Evolutionary conservation across 148 eudicot species (phyloP).

Genomic region (Simmondsia chinensis): DNA sequence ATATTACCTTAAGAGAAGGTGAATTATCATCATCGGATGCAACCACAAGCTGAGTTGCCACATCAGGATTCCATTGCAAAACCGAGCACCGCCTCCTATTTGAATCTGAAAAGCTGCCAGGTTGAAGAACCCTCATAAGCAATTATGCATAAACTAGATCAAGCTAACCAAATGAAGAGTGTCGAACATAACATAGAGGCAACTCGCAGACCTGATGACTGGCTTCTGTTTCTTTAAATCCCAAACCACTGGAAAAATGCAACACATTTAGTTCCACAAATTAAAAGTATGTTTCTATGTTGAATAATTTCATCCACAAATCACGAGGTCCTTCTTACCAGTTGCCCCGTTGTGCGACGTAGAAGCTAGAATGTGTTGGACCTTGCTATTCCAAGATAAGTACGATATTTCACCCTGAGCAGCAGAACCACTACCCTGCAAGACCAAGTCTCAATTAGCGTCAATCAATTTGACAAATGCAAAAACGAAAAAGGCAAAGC

Average conservation of each 20-base stretch:
- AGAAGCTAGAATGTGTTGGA: constrained; percentile 84
- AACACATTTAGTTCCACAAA: not conserved
- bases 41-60: constrained; percentile 82
- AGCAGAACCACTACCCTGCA: constrained; percentile 83
- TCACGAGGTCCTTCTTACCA: constrained; percentile 35
- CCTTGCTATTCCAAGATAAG: constrained; percentile 92
- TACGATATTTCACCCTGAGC: constrained; percentile 94
- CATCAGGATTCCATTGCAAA: constrained; percentile 96
- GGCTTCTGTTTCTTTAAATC: constrained; percentile 96
- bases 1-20: constrained; percentile 69
- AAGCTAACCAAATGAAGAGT: not conserved
- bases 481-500: too few relatives aligned
- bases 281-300: too few relatives aligned
- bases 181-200: not conserved
- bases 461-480: too few relatives aligned
- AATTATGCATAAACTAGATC: too few relatives aligned
- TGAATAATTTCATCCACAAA: too few relatives aligned
- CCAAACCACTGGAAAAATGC: constrained; percentile 69
- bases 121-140: constrained; percentile 10
- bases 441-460: constrained; percentile 4
- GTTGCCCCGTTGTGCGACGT: constrained; percentile 84
- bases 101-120: constrained; percentile 80
- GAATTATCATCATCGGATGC: constrained; percentile 97
- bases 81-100: constrained; percentile 80
- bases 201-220: constrained; percentile 51